Base-by-base conservation (phyloP, 352 stramenopile species). In the Phytophthora aleatoria region DNA sequence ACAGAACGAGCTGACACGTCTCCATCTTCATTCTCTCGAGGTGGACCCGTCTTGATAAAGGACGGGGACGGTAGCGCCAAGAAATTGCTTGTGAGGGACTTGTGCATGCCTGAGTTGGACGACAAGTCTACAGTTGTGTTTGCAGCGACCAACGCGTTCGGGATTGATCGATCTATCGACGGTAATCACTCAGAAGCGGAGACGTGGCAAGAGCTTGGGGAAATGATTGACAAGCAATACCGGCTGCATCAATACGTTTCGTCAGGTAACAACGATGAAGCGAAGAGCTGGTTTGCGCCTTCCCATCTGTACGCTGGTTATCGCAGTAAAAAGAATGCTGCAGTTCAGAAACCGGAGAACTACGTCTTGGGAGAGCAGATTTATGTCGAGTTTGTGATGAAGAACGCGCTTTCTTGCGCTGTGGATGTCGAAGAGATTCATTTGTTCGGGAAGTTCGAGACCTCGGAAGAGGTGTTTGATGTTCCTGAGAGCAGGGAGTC, bases 321-420 rank as follows among this genome's bases (percentile, higher is more conserved):
- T 57, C 76, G 84, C 30, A 80, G 72, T 63, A 90, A 89, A 50
- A 82, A 78, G 49, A 73, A 71, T 30, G 62, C 54, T 50, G 44
- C 65, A 5, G 59, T 69, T 16, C 69, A 81, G 28, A 78, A 82
- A 44, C 79, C 83, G 0, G 74, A 80, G 9, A 85, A 86, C 44
- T 94, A 94, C 24, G 79, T 89, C 8, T 53, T 90, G 9, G 80
- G 79, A 1, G 85, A 95, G 52, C 77, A 79, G 51, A 90, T 95
- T 26, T 95, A 93, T 50, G 87, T 95, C 6, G 87, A 95, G 53
- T 94, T 95, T 63, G 78, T 92, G 36, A 91, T 95, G 82, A 93
- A 94, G 58, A 95, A 95, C 52, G 81, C 85, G 9, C 69, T 95
- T 2, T 92, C 85, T 12, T 94, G 85, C 57, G 87, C 86, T 5